Evolutionary conservation across 441 rosid species (phyloP).

Genomic region (Daphne laureola): DNA sequence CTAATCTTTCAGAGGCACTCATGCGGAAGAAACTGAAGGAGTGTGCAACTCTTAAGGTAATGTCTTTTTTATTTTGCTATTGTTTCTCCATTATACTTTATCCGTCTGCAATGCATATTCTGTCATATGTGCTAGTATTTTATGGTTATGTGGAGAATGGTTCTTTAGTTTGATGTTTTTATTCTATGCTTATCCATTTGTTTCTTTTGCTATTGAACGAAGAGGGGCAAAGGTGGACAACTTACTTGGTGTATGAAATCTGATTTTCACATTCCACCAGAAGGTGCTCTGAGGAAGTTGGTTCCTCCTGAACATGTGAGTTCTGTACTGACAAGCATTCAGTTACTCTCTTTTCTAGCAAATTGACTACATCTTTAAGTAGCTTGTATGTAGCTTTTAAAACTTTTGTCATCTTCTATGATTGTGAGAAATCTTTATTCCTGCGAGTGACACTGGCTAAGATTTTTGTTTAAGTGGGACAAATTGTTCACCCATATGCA

Average conservation of each 20-base stretch:
- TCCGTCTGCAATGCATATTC: slow-evolving; percentile 1
- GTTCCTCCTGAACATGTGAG: slow-evolving; percentile 89
- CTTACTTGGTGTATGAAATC: slow-evolving; percentile 59
- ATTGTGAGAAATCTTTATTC: too few relatives aligned
- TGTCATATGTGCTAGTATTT: slow-evolving; percentile 2
- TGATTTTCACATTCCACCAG: slow-evolving; percentile 64
- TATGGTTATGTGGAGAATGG: neutral
- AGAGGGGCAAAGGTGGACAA: slow-evolving; percentile 72
- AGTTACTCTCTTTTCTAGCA: slow-evolving; percentile 9
- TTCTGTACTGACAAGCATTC: slow-evolving; percentile 17
- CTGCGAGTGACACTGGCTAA: too few relatives aligned
- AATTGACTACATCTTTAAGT: neutral
- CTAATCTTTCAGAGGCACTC: slow-evolving; percentile 59
- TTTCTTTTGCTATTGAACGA: slow-evolving; percentile 24
- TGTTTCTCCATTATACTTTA: slow-evolving; percentile 2
- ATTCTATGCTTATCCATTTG: slow-evolving; percentile 14
- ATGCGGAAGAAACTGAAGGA: slow-evolving; percentile 70
- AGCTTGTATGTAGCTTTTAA: too few relatives aligned
- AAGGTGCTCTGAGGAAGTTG: slow-evolving; percentile 73
- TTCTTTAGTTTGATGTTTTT: slow-evolving; percentile 3
- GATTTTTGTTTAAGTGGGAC: too few relatives aligned
- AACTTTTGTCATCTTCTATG: too few relatives aligned
- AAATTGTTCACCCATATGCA: too few relatives aligned
- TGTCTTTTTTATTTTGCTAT: slow-evolving; percentile 8
- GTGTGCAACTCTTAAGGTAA: slow-evolving; percentile 63